phyloP scores from a whole-genome alignment of 1,139 yeast species.

The Kluyveromyces sp. region DNA sequence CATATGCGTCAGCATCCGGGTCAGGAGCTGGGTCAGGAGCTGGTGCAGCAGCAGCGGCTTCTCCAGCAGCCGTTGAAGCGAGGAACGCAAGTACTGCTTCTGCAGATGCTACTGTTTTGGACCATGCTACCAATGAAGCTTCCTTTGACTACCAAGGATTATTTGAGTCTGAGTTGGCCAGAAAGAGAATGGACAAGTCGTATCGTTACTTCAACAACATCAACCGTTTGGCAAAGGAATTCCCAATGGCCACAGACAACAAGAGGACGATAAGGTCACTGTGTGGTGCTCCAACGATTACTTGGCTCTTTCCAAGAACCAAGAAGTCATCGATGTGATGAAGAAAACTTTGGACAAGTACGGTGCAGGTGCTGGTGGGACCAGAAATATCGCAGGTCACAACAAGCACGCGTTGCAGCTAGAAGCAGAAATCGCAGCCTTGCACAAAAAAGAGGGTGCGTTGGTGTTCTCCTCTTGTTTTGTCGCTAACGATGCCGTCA shows the following conservation, averaged over 20 bases:
- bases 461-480: slow-evolving; percentile 91
- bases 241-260: slow-evolving; percentile 85
- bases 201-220: slow-evolving; percentile 95
- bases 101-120: slow-evolving; percentile 20
- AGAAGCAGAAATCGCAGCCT: slow-evolving; percentile 79
- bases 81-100: slow-evolving; percentile 25
- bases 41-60: slow-evolving; percentile 34
- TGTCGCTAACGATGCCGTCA: slow-evolving; percentile 96
- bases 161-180: slow-evolving; percentile 53
- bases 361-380: slow-evolving; percentile 99
- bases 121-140: slow-evolving; percentile 35
- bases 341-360: slow-evolving; percentile 73
- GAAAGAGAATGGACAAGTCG: slow-evolving; percentile 80
- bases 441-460: slow-evolving; percentile 93
- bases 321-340: slow-evolving; percentile 67
- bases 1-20: slow-evolving; percentile 20
- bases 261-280: slow-evolving; percentile 75
- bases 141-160: slow-evolving; percentile 60
- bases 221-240: slow-evolving; percentile 88
- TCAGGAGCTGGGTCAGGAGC: slow-evolving; percentile 21
- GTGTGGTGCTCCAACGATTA: slow-evolving; percentile 99
- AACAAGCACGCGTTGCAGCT: slow-evolving; percentile 78
- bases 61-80: slow-evolving; percentile 29
- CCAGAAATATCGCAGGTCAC: slow-evolving; percentile 98
- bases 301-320: slow-evolving; percentile 86